Evolutionary conservation across 1,284 basidiomycete species (phyloP).

Genomic region (Ceratobasidium sp.): DNA sequence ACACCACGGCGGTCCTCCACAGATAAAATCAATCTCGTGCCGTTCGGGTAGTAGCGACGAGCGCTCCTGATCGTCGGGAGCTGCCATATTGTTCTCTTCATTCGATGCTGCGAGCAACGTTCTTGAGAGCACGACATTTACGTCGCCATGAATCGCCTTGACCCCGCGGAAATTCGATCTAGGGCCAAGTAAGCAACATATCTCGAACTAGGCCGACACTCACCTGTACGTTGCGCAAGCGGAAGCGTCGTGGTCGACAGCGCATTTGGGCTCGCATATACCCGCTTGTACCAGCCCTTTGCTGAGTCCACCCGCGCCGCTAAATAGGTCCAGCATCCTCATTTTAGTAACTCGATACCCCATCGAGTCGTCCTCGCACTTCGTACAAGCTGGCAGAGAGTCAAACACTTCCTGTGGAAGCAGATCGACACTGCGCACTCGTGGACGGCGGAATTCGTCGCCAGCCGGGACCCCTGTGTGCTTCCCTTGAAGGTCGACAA

Average conservation of each 20-base stretch:
- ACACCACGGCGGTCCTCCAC: slow-evolving; percentile 79
- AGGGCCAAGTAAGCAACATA: too few relatives aligned
- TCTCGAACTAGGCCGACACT: too few relatives aligned
- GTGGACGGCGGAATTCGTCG: neutral
- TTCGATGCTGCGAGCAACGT: slow-evolving; percentile 59
- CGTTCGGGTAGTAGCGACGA: slow-evolving; percentile 61
- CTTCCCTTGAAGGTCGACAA: slow-evolving; percentile 13
- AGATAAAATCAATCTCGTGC: slow-evolving; percentile 67
- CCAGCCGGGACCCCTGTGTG: neutral
- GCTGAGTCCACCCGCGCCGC: slow-evolving; percentile 34
- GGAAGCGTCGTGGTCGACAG: slow-evolving; percentile 26
- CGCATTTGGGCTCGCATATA: slow-evolving; percentile 9
- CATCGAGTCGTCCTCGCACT: neutral
- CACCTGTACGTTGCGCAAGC: slow-evolving; percentile 36
- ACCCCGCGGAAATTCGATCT: slow-evolving; percentile 13
- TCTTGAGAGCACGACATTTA: slow-evolving; percentile 8
- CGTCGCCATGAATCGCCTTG: slow-evolving; percentile 22
- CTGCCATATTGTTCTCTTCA: slow-evolving; percentile 61
- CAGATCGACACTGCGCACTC: neutral
- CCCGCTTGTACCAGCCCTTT: slow-evolving; percentile 26
- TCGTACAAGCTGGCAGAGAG: neutral
- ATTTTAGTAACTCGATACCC: neutral
- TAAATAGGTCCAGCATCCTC: slow-evolving; percentile 35
- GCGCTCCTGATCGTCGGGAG: slow-evolving; percentile 55
- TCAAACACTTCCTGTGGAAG: neutral